Percentiles rank a stretch among this genome's conserved stretches.
Evolutionary conservation across 1,284 basidiomycete species (phyloP).

Genomic region (Naganishia cerealis): DNA sequence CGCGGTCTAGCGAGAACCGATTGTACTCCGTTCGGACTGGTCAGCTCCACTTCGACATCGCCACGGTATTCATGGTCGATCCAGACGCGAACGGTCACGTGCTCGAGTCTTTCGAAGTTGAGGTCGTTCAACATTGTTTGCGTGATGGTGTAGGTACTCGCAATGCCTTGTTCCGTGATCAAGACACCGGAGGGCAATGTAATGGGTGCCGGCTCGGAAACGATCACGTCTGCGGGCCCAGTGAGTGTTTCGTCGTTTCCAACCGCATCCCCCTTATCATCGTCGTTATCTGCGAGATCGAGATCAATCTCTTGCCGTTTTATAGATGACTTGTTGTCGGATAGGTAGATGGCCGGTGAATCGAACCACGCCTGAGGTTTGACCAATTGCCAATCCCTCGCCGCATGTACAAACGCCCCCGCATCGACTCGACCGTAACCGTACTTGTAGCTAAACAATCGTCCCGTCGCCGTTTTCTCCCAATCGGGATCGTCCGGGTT

Average conservation of each 20-base stretch:
- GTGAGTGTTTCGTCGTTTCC: slow-evolving; percentile 12
- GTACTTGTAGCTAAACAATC: slow-evolving; percentile 89
- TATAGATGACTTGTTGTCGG: slow-evolving; percentile 34
- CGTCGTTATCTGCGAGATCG: slow-evolving; percentile 55
- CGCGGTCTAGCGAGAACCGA: slow-evolving; percentile 79
- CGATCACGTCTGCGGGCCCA: slow-evolving; percentile 32
- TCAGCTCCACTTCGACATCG: slow-evolving; percentile 86
- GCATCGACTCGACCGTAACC: slow-evolving; percentile 91
- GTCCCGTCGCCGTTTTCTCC: slow-evolving; percentile 77
- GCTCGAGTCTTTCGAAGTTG: slow-evolving; percentile 87
- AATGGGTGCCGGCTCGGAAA: slow-evolving; percentile 27
- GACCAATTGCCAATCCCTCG: slow-evolving; percentile 78
- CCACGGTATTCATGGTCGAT: slow-evolving; percentile 82
- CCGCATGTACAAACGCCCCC: slow-evolving; percentile 75
- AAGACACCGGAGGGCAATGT: slow-evolving; percentile 28
- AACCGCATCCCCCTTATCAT: neutral
- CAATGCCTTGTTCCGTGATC: slow-evolving; percentile 69
- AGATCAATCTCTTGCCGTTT: slow-evolving; percentile 41
- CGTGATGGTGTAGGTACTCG: slow-evolving; percentile 69
- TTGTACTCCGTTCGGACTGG: slow-evolving; percentile 80
- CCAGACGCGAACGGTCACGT: slow-evolving; percentile 90
- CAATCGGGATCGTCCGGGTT: slow-evolving; percentile 92
- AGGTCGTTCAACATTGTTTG: slow-evolving; percentile 67
- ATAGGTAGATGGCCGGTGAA: slow-evolving; percentile 68
- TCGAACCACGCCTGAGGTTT: slow-evolving; percentile 93